phyloP scores from a whole-genome alignment of 805 yeast genomes.

The Candida pini region DNA sequence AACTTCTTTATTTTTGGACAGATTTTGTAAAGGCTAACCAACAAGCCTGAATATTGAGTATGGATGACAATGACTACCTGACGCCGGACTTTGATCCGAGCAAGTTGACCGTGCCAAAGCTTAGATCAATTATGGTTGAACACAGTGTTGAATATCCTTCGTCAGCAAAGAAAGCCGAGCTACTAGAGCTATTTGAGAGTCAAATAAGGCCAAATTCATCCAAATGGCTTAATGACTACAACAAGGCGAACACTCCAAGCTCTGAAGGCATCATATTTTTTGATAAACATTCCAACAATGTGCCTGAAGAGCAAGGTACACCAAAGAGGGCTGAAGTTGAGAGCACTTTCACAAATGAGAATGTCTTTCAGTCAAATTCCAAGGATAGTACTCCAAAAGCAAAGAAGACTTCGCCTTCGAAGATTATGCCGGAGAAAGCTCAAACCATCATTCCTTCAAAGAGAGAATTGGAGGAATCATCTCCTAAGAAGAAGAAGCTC shows the following conservation, averaged over 20 bases:
- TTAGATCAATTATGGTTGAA: constrained; percentile 59
- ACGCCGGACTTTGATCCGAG: constrained; percentile 57
- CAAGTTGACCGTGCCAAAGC: constrained; percentile 58
- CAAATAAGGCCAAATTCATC: constrained; percentile 46
- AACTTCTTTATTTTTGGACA: too few relatives aligned
- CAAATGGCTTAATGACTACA: constrained; percentile 31
- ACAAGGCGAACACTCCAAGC: constrained; percentile 15
- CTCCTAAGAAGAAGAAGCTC: constrained; percentile 12
- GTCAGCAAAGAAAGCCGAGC: constrained; percentile 60
- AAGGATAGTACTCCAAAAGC: background rate
- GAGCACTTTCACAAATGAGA: background rate
- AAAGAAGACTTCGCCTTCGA: background rate
- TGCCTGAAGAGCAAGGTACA: background rate
- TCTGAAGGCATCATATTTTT: constrained; percentile 19
- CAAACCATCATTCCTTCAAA: constrained; percentile 12
- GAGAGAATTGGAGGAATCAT: constrained; percentile 10
- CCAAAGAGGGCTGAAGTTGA: background rate
- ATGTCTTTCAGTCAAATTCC: constrained; percentile 3
- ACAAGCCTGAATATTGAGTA: constrained; percentile 7
- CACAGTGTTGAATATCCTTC: constrained; percentile 59
- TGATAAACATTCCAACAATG: background rate
- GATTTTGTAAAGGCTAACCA: too few relatives aligned
- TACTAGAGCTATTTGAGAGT: constrained; percentile 55
- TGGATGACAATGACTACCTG: constrained; percentile 34
- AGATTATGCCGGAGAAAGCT: constrained; percentile 6